phyloP scores from a whole-genome alignment of 2,329 filamentous ascomycete species.

The Scedosporium minutisporum region DNA sequence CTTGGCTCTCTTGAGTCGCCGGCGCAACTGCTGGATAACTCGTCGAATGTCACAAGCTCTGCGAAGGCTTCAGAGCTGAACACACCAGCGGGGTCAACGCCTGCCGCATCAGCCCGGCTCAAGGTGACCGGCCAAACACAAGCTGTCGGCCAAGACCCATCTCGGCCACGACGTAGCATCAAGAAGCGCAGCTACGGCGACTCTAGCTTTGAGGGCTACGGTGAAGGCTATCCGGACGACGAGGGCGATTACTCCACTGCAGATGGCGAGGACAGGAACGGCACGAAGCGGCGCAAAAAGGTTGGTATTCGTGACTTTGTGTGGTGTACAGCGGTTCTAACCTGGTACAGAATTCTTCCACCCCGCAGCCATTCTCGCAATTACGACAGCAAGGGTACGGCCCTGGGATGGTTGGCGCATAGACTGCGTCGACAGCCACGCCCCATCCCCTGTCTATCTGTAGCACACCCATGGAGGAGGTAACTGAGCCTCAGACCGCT shows the following conservation, averaged over 20 bases:
- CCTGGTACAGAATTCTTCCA: constrained; percentile 35
- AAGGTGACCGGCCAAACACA: constrained; percentile 24
- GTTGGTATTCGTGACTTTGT: constrained; percentile 26
- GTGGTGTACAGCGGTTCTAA: constrained; percentile 26
- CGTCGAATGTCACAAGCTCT: constrained; percentile 20
- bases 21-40: background rate
- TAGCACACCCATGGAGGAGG: background rate
- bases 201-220: constrained; percentile 64
- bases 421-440: constrained; percentile 11
- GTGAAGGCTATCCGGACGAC: constrained; percentile 61
- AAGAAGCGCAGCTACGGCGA: constrained; percentile 73
- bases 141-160: constrained; percentile 31
- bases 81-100: constrained; percentile 34
- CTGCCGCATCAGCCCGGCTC: constrained; percentile 23
- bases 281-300: constrained; percentile 57
- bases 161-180: constrained; percentile 52
- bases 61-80: constrained; percentile 41
- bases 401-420: constrained; percentile 49
- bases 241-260: constrained; percentile 65
- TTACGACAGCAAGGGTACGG: constrained; percentile 46
- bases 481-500: background rate
- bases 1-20: constrained; percentile 8
- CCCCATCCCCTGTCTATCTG: background rate
- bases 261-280: constrained; percentile 53
- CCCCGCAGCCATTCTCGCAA: constrained; percentile 30